These are phyloP conservation scores for Zymoseptoria crescenta DNA, from an alignment of 2,329 filamentous ascomycete genomes.

Conservation along the genomic window DNA sequence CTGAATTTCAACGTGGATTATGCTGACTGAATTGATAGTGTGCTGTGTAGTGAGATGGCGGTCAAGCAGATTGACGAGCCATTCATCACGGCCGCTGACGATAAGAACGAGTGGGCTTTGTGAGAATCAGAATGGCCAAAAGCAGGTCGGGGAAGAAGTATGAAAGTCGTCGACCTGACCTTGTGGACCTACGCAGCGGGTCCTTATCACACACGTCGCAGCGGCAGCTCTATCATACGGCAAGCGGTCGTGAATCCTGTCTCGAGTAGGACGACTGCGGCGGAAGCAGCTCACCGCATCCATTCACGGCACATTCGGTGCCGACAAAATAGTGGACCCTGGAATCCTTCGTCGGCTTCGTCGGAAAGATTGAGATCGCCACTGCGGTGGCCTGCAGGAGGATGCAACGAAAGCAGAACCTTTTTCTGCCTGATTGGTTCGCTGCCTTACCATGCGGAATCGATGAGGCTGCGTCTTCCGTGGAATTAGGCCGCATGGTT, in stretches of 20 bases:
- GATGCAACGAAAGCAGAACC: not conserved
- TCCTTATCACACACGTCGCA: too few species aligned
- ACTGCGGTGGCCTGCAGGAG: not conserved
- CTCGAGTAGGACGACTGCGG: too few species aligned
- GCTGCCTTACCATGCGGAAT: not conserved
- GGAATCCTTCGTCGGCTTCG: not conserved
- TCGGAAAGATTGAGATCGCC: not conserved
- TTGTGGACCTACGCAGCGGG: too few species aligned
- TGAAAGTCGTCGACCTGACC: too few species aligned
- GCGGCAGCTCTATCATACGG: too few species aligned
- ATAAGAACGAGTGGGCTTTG: slow-evolving; percentile 70
- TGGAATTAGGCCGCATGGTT: not conserved
- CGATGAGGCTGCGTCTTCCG: not conserved
- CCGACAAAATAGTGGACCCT: not conserved
- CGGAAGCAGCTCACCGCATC: not conserved
- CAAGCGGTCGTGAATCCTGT: too few species aligned
- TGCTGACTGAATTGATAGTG: slow-evolving; percentile 45
- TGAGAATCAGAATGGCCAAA: slow-evolving; percentile 18
- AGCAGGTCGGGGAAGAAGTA: not conserved
- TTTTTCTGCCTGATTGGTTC: not conserved
- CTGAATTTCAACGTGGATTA: not conserved
- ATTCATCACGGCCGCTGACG: slow-evolving; percentile 68
- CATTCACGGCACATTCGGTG: not conserved
- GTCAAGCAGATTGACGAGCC: slow-evolving; percentile 93
- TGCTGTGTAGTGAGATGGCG: slow-evolving; percentile 88